These are phyloP conservation scores for Triticum turgidum DNA, from an alignment of 176 grass and related monocot species.

Conservation along the genomic window DNA sequence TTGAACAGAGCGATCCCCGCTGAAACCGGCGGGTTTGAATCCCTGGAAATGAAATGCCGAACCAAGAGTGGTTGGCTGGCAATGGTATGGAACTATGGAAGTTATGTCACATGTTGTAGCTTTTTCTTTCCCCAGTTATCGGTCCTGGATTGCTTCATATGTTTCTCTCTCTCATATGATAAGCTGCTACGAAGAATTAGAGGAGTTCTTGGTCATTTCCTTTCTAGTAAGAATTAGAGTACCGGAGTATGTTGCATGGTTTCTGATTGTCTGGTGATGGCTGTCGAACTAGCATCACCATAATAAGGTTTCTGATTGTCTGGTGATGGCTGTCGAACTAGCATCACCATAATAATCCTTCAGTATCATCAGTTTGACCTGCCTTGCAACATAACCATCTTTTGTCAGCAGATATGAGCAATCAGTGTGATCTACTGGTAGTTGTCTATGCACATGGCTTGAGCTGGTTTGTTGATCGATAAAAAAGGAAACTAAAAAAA, in stretches of 20 bases:
- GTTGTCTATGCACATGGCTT: not conserved
- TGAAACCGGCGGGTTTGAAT: conserved; percentile 8
- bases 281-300: not conserved
- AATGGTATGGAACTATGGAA: conserved; percentile 12
- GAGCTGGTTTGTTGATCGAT: not conserved
- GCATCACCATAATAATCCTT: not conserved
- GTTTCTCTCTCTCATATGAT: not conserved
- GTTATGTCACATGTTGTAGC: not conserved
- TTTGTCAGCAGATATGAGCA: not conserved
- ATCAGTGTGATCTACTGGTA: too few relatives aligned
- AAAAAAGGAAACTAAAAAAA: not conserved
- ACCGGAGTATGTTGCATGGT: not conserved
- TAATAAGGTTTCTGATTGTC: too few relatives aligned
- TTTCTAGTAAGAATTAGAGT: not conserved
- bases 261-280: not conserved
- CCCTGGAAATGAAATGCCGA: not conserved
- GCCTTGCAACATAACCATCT: not conserved
- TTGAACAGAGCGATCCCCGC: not conserved
- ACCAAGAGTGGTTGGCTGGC: not conserved
- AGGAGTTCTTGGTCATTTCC: not conserved
- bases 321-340: too few relatives aligned
- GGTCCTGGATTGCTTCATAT: not conserved
- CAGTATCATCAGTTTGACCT: not conserved
- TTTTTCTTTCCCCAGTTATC: not conserved
- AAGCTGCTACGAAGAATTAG: not conserved